These are phyloP conservation scores for Candida ulmi DNA, from an alignment of 805 yeast genomes.

Conservation along the genomic window DNA sequence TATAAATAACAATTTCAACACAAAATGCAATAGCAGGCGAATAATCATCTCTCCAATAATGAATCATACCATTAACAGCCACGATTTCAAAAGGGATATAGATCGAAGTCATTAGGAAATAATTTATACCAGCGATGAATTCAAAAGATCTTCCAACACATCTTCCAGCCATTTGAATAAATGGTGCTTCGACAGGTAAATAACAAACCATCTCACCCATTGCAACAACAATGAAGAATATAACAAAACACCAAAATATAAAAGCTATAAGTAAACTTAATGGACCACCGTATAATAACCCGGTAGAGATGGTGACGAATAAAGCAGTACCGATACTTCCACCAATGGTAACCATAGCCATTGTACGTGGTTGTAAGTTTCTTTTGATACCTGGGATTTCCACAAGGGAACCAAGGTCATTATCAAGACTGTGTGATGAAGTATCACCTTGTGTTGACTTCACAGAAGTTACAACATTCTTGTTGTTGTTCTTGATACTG, in stretches of 20 bases:
- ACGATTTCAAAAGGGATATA: slow-evolving; percentile 77
- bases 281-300: slow-evolving; percentile 62
- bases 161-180: slow-evolving; percentile 64
- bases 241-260: slow-evolving; percentile 58
- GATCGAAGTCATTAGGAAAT: slow-evolving; percentile 63
- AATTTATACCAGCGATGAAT: slow-evolving; percentile 68
- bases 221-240: slow-evolving; percentile 55
- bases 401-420: background rate
- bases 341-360: background rate
- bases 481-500: too few species aligned
- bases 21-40: slow-evolving; percentile 63
- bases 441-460: too few species aligned
- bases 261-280: slow-evolving; percentile 57
- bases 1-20: slow-evolving; percentile 56
- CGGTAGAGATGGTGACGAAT: slow-evolving; percentile 45
- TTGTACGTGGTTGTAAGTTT: background rate
- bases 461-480: too few species aligned
- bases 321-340: slow-evolving; percentile 58
- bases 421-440: background rate
- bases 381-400: background rate
- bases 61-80: slow-evolving; percentile 68
- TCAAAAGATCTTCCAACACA: slow-evolving; percentile 70
- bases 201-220: slow-evolving; percentile 73
- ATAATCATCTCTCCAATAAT: slow-evolving; percentile 72
- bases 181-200: slow-evolving; percentile 69